phyloP scores from a whole-genome alignment of 805 yeast genomes.

The Candida bentonensis region DNA sequence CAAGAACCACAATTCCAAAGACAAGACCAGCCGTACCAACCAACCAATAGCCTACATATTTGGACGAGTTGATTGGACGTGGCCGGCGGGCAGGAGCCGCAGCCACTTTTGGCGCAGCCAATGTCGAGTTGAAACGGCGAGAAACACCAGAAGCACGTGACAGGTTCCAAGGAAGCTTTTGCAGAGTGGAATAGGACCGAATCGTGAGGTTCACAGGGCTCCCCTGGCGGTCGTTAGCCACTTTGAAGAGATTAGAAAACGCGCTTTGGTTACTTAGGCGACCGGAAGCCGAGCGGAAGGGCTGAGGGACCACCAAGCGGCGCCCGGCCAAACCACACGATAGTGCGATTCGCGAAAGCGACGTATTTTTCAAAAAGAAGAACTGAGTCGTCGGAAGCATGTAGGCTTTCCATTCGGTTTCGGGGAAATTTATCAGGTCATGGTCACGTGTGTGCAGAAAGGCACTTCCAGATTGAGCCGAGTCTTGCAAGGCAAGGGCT shows the following conservation, averaged over 20 bases:
- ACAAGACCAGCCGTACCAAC: conserved; percentile 77
- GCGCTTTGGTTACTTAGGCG: conserved; percentile 19
- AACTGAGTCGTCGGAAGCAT: conserved; percentile 39
- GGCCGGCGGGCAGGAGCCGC: conserved; percentile 7
- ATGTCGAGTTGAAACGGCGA: not conserved
- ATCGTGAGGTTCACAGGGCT: not conserved
- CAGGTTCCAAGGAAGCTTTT: not conserved
- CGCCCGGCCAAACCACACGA: conserved; percentile 11
- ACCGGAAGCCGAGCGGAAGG: conserved; percentile 16
- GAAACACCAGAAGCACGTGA: conserved; percentile 11
- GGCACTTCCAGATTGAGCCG: no score
- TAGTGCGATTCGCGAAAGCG: conserved; percentile 10
- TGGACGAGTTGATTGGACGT: conserved; percentile 30
- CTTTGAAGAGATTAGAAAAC: conserved; percentile 1
- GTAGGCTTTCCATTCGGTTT: no score
- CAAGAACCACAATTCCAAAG: conserved; percentile 90
- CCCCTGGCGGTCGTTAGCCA: conserved; percentile 5
- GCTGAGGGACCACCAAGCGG: conserved; percentile 4
- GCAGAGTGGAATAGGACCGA: not conserved
- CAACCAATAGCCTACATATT: conserved; percentile 73
- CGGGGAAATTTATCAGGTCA: no score
- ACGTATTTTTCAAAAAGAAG: conserved; percentile 39
- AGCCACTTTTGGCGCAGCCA: not conserved
- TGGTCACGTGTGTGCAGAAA: no score
- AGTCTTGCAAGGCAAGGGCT: no score